Evolutionary conservation across 2,329 filamentous ascomycete species (phyloP).

Genomic region (Teratosphaeria destructans): DNA sequence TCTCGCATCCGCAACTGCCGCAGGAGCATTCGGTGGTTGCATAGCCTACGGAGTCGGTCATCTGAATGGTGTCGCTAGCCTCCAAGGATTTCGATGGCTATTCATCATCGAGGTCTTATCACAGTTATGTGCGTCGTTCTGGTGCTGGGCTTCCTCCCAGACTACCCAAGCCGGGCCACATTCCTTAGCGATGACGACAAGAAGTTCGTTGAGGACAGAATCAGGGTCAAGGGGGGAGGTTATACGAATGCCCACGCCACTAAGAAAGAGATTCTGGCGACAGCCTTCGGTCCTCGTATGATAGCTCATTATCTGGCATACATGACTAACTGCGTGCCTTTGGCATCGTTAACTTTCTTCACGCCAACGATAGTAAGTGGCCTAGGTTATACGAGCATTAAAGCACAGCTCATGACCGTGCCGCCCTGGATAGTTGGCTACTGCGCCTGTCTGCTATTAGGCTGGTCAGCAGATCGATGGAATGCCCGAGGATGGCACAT

Average conservation of each 20-base stretch:
- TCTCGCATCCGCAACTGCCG: conserved; percentile 46
- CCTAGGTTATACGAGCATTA: no score
- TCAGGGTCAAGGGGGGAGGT: conserved; percentile 25
- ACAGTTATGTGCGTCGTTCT: conserved; percentile 17
- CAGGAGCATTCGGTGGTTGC: conserved; percentile 43
- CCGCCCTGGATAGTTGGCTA: no score
- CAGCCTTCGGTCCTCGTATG: conserved; percentile 29
- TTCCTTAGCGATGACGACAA: conserved; percentile 19
- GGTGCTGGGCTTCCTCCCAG: conserved; percentile 18
- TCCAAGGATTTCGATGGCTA: conserved; percentile 37
- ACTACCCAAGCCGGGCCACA: conserved; percentile 17
- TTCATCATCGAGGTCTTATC: conserved; percentile 17
- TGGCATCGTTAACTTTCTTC: background rate
- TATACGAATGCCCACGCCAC: conserved; percentile 28
- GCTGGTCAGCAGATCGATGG: no score
- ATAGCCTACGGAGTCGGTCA: conserved; percentile 56
- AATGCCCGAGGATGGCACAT: no score
- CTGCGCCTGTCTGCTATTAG: no score
- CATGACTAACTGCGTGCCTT: background rate
- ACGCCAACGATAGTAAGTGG: no score
- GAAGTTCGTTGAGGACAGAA: conserved; percentile 17
- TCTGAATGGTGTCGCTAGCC: conserved; percentile 27
- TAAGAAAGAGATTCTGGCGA: conserved; percentile 27
- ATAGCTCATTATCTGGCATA: conserved; percentile 24
- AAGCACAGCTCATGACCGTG: no score